Evolutionary conservation across 495 filamentous ascomycete genomes (phyloP), one percentile per base, ranked within the genome.

Genomic region (Neurospora sublineolata): DNA sequence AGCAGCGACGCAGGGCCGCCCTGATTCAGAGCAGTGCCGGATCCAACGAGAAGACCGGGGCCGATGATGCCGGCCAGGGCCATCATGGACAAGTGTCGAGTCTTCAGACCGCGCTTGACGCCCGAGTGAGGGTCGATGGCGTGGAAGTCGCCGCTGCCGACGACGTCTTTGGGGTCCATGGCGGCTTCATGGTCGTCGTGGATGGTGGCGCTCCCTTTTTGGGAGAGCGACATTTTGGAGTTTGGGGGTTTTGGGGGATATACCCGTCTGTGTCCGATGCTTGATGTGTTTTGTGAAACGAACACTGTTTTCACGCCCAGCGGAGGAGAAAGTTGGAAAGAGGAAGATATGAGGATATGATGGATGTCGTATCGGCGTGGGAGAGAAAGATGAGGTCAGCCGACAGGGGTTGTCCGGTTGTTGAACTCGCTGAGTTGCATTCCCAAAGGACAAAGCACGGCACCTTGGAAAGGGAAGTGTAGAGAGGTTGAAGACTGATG

Each of bases 61-160:
- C 86, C 86, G 67, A 88, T 87, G 77, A 86, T 86, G 70, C 86
- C 85, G 68, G 85, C 86, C 23, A 88, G 78, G 42, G 87, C 90
- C 84, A 93, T 92, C 89, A 93, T 91, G 77, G 87, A 86, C 37
- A 92, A 75, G 78, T 93, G 90, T 58, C 90, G 83, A 37, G 87
- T 89, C 82, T 91, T 91, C 73, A 93, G 79, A 73, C 83, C 84
- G 69, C 84, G 83, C 78, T 82, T 84, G 72, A 86, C 84, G 16
- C 84, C 84, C 40, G 78, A 80, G 64, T 84, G 73, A 23, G 83
- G 83, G 75, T 86, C 84, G 68, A 85, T 84, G 37, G 75, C 76
- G 37, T 71, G 74, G 72, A 83, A 83, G 76, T 86, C 82, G 58
- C 76, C 79, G 52, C 27, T 30, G 52, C 14, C 52, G 33, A 36